Percentiles rank a stretch among this genome's conserved stretches.
Conservation (phyloP, 2,329 filamentous ascomycete species). For the Colletotrichum abscissum region DNA sequence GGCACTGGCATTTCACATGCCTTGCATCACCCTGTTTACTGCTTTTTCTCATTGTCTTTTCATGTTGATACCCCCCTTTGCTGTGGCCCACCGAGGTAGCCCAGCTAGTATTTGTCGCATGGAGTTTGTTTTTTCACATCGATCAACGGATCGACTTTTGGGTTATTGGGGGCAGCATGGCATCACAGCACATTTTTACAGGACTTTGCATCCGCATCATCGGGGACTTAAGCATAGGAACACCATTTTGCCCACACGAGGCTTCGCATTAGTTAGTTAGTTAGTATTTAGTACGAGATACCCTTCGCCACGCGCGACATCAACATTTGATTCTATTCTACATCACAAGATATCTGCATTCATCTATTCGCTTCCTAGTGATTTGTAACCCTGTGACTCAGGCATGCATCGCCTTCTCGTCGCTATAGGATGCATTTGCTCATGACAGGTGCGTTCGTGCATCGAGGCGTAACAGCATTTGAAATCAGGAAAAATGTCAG, state of each 20-base stretch:
- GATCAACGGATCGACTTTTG: constrained; percentile 21
- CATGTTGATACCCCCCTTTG: constrained; percentile 34
- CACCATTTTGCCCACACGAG: constrained; percentile 20
- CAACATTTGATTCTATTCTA: constrained; percentile 26
- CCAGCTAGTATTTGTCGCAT: constrained; percentile 19
- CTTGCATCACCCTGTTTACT: background rate
- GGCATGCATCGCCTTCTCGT: background rate
- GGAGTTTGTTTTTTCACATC: constrained; percentile 25
- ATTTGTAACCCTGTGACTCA: background rate
- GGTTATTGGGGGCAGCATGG: constrained; percentile 22
- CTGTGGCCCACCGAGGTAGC: constrained; percentile 12
- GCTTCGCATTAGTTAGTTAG: constrained; percentile 15
- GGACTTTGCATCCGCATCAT: constrained; percentile 27
- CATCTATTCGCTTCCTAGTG: background rate
- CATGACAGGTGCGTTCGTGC: background rate
- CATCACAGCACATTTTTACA: constrained; percentile 15
- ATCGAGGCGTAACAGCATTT: constrained; percentile 1
- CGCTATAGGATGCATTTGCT: background rate
- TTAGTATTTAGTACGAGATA: constrained; percentile 34
- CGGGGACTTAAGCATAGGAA: constrained; percentile 1
- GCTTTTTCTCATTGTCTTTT: background rate
- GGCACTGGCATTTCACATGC: constrained; percentile 27
- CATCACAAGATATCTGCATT: background rate
- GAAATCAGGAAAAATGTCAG: background rate
- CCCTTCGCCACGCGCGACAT: constrained; percentile 33